A percentile compares a stretch with the other conserved stretches of the same genome.
phyloP scores from a whole-genome alignment of 2,329 filamentous ascomycete genomes.

The Aspergillus sp. region DNA sequence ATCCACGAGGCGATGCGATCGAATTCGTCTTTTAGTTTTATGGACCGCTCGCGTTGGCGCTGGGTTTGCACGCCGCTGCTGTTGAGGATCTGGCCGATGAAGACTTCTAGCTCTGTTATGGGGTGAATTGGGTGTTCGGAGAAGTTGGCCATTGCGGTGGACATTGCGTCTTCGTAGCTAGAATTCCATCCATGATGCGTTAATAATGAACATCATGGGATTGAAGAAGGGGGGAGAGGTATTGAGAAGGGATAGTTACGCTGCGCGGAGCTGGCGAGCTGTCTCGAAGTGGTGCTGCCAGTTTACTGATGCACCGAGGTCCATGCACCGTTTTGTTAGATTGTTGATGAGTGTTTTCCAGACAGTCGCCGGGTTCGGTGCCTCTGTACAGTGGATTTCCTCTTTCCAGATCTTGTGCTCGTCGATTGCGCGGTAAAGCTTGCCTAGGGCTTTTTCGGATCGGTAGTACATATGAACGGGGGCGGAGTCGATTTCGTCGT shows the following conservation, averaged over 20 bases:
- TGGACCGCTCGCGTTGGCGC: slow-evolving; percentile 43
- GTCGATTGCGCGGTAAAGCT: slow-evolving; percentile 70
- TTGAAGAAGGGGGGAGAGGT: background rate
- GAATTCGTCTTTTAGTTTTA: slow-evolving; percentile 46
- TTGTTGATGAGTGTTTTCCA: slow-evolving; percentile 16
- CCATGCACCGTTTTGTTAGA: slow-evolving; percentile 6
- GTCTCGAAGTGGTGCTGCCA: slow-evolving; percentile 16
- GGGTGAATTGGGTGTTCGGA: slow-evolving; percentile 41
- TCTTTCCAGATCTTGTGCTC: slow-evolving; percentile 59
- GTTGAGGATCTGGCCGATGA: slow-evolving; percentile 59
- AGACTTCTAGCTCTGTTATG: slow-evolving; percentile 56
- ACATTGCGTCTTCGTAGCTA: slow-evolving; percentile 56
- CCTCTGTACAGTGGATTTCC: slow-evolving; percentile 12
- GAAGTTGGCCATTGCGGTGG: slow-evolving; percentile 49
- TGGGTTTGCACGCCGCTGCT: slow-evolving; percentile 43
- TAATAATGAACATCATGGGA: background rate
- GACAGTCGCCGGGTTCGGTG: slow-evolving; percentile 9
- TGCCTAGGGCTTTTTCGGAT: slow-evolving; percentile 68
- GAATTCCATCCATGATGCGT: background rate
- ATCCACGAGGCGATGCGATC: slow-evolving; percentile 26
- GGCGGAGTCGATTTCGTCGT: slow-evolving; percentile 48
- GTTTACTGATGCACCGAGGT: slow-evolving; percentile 4
- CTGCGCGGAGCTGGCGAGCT: slow-evolving; percentile 15
- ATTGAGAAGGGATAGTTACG: background rate
- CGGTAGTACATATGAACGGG: slow-evolving; percentile 60